Conservation (phyloP, 2,329 filamentous ascomycete species). For the Rhexocercosporidium sp. region DNA sequence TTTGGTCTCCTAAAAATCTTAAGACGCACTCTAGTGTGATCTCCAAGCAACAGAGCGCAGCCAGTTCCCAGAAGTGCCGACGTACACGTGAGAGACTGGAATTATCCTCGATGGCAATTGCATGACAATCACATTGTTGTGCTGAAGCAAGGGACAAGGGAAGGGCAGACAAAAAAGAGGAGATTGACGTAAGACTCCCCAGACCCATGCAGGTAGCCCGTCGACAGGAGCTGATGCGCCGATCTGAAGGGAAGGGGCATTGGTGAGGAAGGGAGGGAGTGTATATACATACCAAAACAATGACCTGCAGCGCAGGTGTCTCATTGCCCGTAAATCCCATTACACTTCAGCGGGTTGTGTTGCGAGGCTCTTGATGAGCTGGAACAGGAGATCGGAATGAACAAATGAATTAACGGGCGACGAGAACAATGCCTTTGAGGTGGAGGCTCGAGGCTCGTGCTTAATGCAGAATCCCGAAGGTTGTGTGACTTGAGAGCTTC, state of each 20-base stretch:
- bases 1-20: background rate
- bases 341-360: background rate
- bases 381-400: background rate
- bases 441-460: constrained; percentile 17
- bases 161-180: background rate
- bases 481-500: constrained; percentile 15
- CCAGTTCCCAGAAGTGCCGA: too few relatives aligned
- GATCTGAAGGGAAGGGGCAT: constrained; percentile 6
- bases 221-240: background rate
- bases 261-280: background rate
- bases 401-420: background rate
- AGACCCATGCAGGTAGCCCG: constrained; percentile 38
- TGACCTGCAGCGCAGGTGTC: constrained; percentile 69
- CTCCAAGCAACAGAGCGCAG: background rate
- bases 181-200: constrained; percentile 3
- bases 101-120: too few relatives aligned
- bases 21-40: too few relatives aligned
- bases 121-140: constrained; percentile 1
- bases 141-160: background rate
- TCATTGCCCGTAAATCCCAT: constrained; percentile 24
- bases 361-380: background rate
- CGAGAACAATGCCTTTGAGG: constrained; percentile 8
- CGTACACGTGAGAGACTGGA: background rate
- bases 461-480: constrained; percentile 22
- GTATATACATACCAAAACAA: constrained; percentile 71